Base-by-base conservation (phyloP, 192 early-diverging fungal genomes). In the Pilaira anomala region DNA sequence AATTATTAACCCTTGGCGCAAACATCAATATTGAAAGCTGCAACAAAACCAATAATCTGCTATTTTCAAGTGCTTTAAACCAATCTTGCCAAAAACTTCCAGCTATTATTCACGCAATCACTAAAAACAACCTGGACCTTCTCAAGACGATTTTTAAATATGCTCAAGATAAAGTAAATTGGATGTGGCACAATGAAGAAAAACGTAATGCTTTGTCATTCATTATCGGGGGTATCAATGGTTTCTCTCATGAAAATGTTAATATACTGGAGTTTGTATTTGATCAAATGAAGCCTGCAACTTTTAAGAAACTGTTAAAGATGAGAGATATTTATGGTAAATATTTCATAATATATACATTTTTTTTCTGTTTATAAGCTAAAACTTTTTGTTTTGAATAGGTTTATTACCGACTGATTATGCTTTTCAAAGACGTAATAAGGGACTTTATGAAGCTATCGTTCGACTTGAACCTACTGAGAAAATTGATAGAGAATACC, bases 11-110 rank as follows among this genome's bases (percentile, higher is more conserved):
- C 21, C 18, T 65, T 3, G 63, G 60, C n/a, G 80, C 72, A 0
- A 51, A 82, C 26, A 60, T 60, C 3, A 83, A 83, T 66, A 26
- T 70, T 44, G 62, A 19, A 59, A 76, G 57, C 24, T 65, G 61
- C 21, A 50, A 21, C 18, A 42, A 9, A 69, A 14, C 16, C 21
- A 6, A 5, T 24, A 16, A 30, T 18, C 30, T 14, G 48, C 11
- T 36, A 36, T 36, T 9, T 4, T 36, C 33, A 46, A 60, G 62
- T 30, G 21, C 58, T 33, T 33, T 25, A 60, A 29, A n/a, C 52
- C 5, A 51, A 68, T 49, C 22, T 25, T 22, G 11, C 21, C 33
- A 58, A 58, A 11, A 46, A 13, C 26, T 73, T 25, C 76, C 80
- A 14, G 55, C 73, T 6, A n/a, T 83, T 12, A 67, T 81, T 62